Evolutionary conservation across 371 early-diverging fungal genomes (phyloP), one percentile per base, ranked within the genome.

Genomic region (Apophysomyces trapeziformis): DNA sequence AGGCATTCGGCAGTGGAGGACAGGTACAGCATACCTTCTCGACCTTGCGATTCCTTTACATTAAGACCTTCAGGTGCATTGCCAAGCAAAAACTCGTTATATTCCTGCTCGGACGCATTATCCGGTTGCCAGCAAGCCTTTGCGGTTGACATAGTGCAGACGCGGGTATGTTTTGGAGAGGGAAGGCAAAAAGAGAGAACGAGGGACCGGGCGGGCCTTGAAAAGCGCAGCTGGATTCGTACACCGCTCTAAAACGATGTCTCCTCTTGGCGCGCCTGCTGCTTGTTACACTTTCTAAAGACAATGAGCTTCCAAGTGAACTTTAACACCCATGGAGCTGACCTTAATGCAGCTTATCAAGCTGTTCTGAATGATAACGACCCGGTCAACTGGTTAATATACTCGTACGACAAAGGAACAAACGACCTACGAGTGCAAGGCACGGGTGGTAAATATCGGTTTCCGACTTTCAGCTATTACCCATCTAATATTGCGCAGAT

Each of bases 371-470:
- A 73, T 50, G 89, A 84, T 47, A 83, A 75, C 58, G 80, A 82
- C 47, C 61, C 73, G 59, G 83, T 82, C 41, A 81, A 86, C 66
- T 96, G 96, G 96, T 90, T 90, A 26, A 68, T 95, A 36, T 95
- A 86, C 71, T 87, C 92, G 4, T 95, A 92, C 71, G 94, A 93
- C 77, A 92, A 90, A 75, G 93, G 90, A 59, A 80, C 90, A 43
- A 93, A 88, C 66, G 94, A 94, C 69, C 86, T 95, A 60, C 89
- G 90, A 64, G 91, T 95, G 36, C 81, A 87, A 61, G 89, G 69
- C 9, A 83, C 84, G 5, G 93, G 93, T 43, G 86, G 90, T 89
- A 79, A 66, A 61, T 16, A 61, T 54, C 11, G 8, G 16, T 12
- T 39, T 36, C 16, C 43, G 44, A 36, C 59, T 32, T 38, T 38